Percentiles rank a stretch among this genome's conserved stretches.
Conservation (phyloP, 2,329 filamentous ascomycete species). For the Colletotrichum sp. region DNA sequence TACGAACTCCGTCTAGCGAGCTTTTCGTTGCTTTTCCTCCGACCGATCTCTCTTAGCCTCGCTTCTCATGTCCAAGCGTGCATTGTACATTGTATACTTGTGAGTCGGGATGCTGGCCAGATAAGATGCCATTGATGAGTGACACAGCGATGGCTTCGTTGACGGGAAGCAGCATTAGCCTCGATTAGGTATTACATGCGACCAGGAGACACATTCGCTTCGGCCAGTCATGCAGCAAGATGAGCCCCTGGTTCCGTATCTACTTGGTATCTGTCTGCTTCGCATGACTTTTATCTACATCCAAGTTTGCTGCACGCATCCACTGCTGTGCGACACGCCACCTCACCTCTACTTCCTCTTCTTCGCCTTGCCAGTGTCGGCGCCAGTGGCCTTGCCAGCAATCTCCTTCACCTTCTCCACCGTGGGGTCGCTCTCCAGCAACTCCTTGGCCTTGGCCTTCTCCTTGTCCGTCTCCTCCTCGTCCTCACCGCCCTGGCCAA, state of each 20-base stretch:
- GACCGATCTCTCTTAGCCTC: slow-evolving; percentile 2
- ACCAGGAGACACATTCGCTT: neutral
- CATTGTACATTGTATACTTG: neutral
- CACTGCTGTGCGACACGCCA: neutral
- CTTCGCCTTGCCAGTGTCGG: slow-evolving; percentile 50
- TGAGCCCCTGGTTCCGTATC: neutral
- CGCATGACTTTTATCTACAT: neutral
- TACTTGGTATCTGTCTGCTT: neutral
- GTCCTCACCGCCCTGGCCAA: slow-evolving; percentile 97
- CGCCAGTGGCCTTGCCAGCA: slow-evolving; percentile 52
- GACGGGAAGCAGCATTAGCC: neutral
- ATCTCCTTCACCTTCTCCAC: slow-evolving; percentile 32
- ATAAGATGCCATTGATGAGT: neutral
- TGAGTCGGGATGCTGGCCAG: neutral
- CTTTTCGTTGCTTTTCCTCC: slow-evolving; percentile 10
- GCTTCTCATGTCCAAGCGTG: slow-evolving; percentile 1
- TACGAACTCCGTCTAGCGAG: neutral
- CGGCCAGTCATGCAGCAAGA: neutral
- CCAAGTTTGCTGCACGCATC: neutral
- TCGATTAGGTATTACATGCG: neutral
- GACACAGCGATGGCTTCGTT: neutral
- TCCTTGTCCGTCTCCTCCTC: slow-evolving; percentile 58
- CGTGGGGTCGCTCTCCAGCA: slow-evolving; percentile 38
- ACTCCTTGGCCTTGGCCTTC: slow-evolving; percentile 37
- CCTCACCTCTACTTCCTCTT: slow-evolving; percentile 41